Conservation (phyloP, 192 early-diverging fungal species). For the Dissophora ornata region DNA sequence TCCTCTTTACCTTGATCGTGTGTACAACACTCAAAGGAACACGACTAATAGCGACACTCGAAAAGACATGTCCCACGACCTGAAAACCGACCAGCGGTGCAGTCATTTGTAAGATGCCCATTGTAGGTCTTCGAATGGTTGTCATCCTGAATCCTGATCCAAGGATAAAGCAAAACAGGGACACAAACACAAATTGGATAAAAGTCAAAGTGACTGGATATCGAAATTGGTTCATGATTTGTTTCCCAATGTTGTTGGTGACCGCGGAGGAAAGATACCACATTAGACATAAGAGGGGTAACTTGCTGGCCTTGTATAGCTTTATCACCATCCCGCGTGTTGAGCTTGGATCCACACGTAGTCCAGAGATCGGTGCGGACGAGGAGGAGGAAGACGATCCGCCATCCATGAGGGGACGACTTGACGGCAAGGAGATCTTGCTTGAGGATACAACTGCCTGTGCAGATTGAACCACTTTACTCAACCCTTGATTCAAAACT, state of each 20-base stretch:
- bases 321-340: conserved; percentile 22
- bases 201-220: conserved; percentile 88
- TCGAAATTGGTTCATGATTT: conserved; percentile 78
- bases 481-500: conserved; percentile 41
- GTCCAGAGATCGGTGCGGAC: conserved; percentile 3
- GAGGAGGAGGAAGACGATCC: not conserved
- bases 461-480: conserved; percentile 28
- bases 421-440: conserved; percentile 35
- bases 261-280: conserved; percentile 90
- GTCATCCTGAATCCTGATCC: conserved; percentile 53
- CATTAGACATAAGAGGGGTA: conserved; percentile 74
- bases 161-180: conserved; percentile 66
- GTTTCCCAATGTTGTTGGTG: conserved; percentile 87
- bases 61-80: conserved; percentile 88
- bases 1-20: conserved; percentile 91
- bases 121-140: conserved; percentile 65
- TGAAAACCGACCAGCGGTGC: conserved; percentile 81
- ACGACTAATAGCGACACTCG: conserved; percentile 76
- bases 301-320: conserved; percentile 59
- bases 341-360: conserved; percentile 10
- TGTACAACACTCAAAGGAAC: conserved; percentile 89
- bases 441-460: conserved; percentile 23
- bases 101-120: conserved; percentile 69
- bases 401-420: conserved; percentile 12
- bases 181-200: conserved; percentile 85